phyloP scores from a whole-genome alignment of 228 moss, liverwort and hornwort species.

The Sphagnum fallax region DNA sequence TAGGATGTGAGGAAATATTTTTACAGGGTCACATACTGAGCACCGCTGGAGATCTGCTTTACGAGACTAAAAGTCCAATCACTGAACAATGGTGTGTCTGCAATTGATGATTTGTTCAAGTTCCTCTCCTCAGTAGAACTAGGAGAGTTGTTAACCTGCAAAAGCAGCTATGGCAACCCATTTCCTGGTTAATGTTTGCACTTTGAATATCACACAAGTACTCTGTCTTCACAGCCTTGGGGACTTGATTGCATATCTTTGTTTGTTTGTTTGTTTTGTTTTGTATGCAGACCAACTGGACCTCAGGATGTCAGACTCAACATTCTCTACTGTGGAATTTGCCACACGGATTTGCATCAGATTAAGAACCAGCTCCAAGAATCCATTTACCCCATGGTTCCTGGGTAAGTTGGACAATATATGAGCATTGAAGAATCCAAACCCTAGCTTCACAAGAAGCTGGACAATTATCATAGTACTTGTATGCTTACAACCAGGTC shows the following conservation, averaged over 20 bases:
- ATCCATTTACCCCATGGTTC: conserved; percentile 38
- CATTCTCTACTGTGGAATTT: conserved; percentile 39
- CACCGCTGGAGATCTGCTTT: too few species aligned
- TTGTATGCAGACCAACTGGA: conserved; percentile 6
- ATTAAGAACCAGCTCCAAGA: conserved; percentile 2
- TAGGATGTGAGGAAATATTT: too few species aligned
- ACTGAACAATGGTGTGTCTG: too few species aligned
- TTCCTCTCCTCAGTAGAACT: not conserved
- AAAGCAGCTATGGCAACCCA: conserved; percentile 1
- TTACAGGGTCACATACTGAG: too few species aligned
- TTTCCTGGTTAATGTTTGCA: not conserved
- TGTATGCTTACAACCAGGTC: too few species aligned
- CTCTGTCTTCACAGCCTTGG: not conserved
- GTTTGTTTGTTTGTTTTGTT: not conserved
- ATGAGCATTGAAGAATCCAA: not conserved
- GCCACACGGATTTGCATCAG: conserved; percentile 39
- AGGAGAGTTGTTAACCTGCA: not conserved
- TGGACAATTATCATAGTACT: too few species aligned
- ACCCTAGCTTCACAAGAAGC: not conserved
- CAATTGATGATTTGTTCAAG: not conserved
- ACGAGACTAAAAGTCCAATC: too few species aligned
- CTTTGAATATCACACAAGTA: not conserved
- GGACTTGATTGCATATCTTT: not conserved
- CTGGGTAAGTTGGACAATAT: conserved; percentile 11
- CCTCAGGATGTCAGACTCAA: conserved; percentile 36